Base-by-base conservation (phyloP, 768 basidiomycete genomes). In the Lactifluus piperatus region DNA sequence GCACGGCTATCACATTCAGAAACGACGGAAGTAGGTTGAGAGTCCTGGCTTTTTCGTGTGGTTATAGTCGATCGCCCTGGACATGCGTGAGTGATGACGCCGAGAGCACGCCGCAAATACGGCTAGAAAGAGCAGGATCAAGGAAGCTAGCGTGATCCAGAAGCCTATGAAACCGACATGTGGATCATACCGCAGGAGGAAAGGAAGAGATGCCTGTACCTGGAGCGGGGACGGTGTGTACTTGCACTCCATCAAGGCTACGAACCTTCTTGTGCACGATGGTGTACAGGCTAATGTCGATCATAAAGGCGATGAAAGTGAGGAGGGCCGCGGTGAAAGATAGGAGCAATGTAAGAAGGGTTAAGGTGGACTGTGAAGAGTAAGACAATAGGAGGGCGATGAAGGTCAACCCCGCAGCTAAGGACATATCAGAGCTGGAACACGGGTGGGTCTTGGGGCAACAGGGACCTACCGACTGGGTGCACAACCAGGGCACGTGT, bases 401-500 rank as follows among this genome's bases (percentile, higher is more conserved):
- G 66, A 88, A 78, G 24, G 82, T 79, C 37, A 83, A 76, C 24
- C 74, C 84, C 18, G 75, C 66, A 8, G 80, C 79, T 78, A 62
- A 41, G 29, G 29, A 50, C 24, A 53, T 45, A 29, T 64, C 44
- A 56, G 54, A 24, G 16, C 10, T 11, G 30, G 29, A 11, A n/a
- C 3, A 43, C 11, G 5, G 0, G 20, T 22, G n/a, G 22, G 16
- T 49, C 34, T 24, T 13, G 51, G 24, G 22, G 22, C 4, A 49
- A 27, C 30, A 43, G 26, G 16, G 29, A 44, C 52, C 6, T 63
- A 87, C 88, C 88, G 53, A 88, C 81, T 16, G 88, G 87, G 63
- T 88, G 86, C 27, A 88, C 75, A 2, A 81, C 86, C 7, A 91
- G 78, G 4, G 86, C 88, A 39, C 80, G 79, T 7, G 88, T 91